Percentiles rank a stretch among this genome's conserved stretches.
Evolutionary conservation across 2,329 filamentous ascomycete genomes (phyloP).

Genomic region (Aspergillus floridensis): DNA sequence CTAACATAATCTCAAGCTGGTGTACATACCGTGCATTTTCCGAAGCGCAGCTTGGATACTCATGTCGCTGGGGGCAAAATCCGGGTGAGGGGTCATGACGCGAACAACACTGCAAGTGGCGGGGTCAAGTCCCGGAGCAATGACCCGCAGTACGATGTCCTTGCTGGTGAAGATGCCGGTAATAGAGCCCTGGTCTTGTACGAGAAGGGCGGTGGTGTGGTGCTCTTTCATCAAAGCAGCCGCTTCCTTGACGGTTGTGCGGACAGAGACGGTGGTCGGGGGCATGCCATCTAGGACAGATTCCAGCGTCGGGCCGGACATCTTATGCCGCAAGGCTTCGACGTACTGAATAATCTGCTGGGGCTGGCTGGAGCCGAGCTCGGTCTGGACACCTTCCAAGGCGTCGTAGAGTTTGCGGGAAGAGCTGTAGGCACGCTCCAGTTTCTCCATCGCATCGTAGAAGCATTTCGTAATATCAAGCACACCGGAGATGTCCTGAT

Average conservation of each 20-base stretch:
- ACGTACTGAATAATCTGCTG: conserved; percentile 99
- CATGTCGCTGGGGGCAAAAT: conserved; percentile 99
- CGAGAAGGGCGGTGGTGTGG: conserved; percentile 92
- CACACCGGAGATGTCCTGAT: conserved; percentile 97
- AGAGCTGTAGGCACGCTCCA: conserved; percentile 94
- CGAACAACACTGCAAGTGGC: conserved; percentile 94
- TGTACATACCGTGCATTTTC: conserved; percentile 90
- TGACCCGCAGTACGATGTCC: conserved; percentile 95
- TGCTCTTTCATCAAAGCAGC: conserved; percentile 98
- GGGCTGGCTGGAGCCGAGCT: conserved; percentile 90
- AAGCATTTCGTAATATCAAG: conserved; percentile 99
- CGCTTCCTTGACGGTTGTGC: conserved; percentile 94
- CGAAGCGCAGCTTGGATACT: conserved; percentile 95
- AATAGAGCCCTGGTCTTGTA: conserved; percentile 94
- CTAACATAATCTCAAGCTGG: too few relatives aligned
- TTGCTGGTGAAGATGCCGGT: conserved; percentile 99
- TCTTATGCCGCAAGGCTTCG: conserved; percentile 88
- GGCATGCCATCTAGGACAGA: conserved; percentile 88
- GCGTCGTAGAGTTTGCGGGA: conserved; percentile 98
- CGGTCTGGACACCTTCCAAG: conserved; percentile 93
- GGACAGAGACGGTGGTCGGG: conserved; percentile 89
- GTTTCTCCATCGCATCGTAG: conserved; percentile 99
- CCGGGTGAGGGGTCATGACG: conserved; percentile 98
- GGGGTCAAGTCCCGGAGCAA: conserved; percentile 92
- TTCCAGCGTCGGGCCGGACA: conserved; percentile 96